These are phyloP conservation scores for Fusarium sp. DNA, from an alignment of 2,329 filamentous ascomycete species.

Conservation along the genomic window DNA sequence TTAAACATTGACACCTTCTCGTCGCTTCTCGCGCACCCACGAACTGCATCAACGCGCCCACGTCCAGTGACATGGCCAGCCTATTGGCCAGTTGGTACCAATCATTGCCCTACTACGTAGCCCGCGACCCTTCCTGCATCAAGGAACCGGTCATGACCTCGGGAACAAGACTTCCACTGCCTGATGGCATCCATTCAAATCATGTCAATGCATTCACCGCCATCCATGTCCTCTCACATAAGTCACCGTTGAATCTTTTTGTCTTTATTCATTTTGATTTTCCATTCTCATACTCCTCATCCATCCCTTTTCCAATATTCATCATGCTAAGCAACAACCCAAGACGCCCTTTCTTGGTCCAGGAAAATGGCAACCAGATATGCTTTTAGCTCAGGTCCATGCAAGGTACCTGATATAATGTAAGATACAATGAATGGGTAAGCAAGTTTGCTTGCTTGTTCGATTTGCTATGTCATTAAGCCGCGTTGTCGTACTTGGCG, in stretches of 20 bases:
- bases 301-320: constrained; percentile 37
- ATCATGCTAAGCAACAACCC: constrained; percentile 38
- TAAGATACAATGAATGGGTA: constrained; percentile 39
- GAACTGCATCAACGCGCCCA: constrained; percentile 33
- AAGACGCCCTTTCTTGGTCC: constrained; percentile 41
- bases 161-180: background rate
- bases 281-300: constrained; percentile 3
- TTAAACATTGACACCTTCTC: constrained; percentile 4
- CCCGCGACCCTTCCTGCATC: constrained; percentile 37
- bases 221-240: constrained; percentile 5
- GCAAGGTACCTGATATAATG: constrained; percentile 27
- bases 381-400: constrained; percentile 35
- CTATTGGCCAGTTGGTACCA: constrained; percentile 32
- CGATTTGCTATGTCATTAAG: constrained; percentile 45
- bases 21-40: constrained; percentile 11
- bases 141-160: background rate
- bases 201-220: constrained; percentile 12
- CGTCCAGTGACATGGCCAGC: constrained; percentile 18
- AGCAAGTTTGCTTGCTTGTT: constrained; percentile 27
- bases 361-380: constrained; percentile 66
- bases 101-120: constrained; percentile 1
- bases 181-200: background rate
- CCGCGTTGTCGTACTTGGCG: constrained; percentile 74
- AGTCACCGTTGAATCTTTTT: constrained; percentile 22
- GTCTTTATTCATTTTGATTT: constrained; percentile 2